Evolutionary conservation across 768 basidiomycete species (phyloP).

Genomic region (Leccinum aurantiacum): DNA sequence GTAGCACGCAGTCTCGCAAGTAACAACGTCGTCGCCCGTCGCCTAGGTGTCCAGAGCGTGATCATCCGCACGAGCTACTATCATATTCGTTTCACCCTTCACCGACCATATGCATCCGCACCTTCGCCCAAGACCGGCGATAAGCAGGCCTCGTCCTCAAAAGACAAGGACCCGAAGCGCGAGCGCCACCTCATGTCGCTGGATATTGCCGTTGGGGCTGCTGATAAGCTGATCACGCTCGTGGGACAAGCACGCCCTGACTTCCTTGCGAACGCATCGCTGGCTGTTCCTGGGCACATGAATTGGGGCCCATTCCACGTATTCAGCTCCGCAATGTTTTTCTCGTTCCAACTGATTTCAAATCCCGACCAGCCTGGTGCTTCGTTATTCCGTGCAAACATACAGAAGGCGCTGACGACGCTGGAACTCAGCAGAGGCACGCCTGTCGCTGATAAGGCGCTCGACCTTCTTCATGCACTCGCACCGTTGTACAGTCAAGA

Average conservation of each 20-base stretch:
- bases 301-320: slow-evolving; percentile 83
- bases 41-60: slow-evolving; percentile 78
- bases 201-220: slow-evolving; percentile 73
- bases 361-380: slow-evolving; percentile 81
- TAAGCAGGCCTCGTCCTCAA: slow-evolving; percentile 33
- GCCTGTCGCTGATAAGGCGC: slow-evolving; percentile 72
- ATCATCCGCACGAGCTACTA: slow-evolving; percentile 76
- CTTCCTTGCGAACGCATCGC: slow-evolving; percentile 64
- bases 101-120: slow-evolving; percentile 65
- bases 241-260: slow-evolving; percentile 75
- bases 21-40: slow-evolving; percentile 53
- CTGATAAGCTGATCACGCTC: slow-evolving; percentile 76
- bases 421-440: slow-evolving; percentile 65
- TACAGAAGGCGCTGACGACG: slow-evolving; percentile 64
- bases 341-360: slow-evolving; percentile 84
- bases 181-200: slow-evolving; percentile 57
- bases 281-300: slow-evolving; percentile 80
- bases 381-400: slow-evolving; percentile 71
- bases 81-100: slow-evolving; percentile 83
- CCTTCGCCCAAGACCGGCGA: slow-evolving; percentile 25
- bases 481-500: slow-evolving; percentile 72
- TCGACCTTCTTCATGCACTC: slow-evolving; percentile 67
- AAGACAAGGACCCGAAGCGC: slow-evolving; percentile 29
- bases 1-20: slow-evolving; percentile 73
- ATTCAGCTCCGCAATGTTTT: slow-evolving; percentile 87